Base-by-base conservation (phyloP, 176 grass and related monocot genomes). In the Cenchrus americanus region DNA sequence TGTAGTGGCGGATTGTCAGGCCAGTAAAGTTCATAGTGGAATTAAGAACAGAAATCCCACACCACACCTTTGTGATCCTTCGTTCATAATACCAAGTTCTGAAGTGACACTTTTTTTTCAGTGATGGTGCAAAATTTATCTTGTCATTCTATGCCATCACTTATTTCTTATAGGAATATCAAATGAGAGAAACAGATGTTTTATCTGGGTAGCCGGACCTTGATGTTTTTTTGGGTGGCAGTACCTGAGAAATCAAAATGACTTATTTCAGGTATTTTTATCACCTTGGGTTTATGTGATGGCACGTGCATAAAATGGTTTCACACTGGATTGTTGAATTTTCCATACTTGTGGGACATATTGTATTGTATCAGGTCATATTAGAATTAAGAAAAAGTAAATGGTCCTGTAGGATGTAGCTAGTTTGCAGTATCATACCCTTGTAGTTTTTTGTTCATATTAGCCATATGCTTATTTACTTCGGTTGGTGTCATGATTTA, bases 111-210 rank as follows among this genome's bases (percentile, higher is more conserved):
- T 34, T 34, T 34, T 66, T 66, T 85, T 37, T 74, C 51, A 59
- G 12, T 37, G 51, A 17, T 49, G 15, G 27, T 58, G 13, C 5
- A 61, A 78, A 84, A 67, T 67, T 23, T 69, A 7, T n/a, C 13
- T 51, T 79, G 54, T 3, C 12, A 71, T n/a, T 34, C 15, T 22
- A 60, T 76, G 15, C 10, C 47, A 5, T 37, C 49, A 51, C 12
- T 51, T 15, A 67, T 76, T 66, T 41, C 41, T 18, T 14, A 69
- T 44, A 21, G 18, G 21, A 81, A 68, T 75, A 68, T 37, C 66
- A 17, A 14, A 51, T 54, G 50, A 37, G n/a, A 51, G 7, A 71
- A 82, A 62, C 12, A 3, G 3, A 53, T 87, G 11, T 70, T 43
- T 52, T 26, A 62, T 69, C 14, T 34, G 32, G 32, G 32, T 34